phyloP scores from a whole-genome alignment of 768 basidiomycete species.

The Pulveroboletus sp. region DNA sequence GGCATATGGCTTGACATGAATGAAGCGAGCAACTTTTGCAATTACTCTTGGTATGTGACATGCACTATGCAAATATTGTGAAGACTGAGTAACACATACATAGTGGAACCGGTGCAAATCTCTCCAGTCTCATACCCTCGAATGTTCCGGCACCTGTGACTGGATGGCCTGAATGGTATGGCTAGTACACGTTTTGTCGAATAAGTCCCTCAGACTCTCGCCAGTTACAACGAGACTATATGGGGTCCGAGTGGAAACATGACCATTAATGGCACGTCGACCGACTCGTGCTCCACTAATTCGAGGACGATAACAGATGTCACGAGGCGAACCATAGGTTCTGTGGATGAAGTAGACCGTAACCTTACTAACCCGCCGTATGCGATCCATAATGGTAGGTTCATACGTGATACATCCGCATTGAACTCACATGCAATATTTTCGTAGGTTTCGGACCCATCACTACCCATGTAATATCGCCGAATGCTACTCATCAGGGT shows the following conservation, averaged over 20 bases:
- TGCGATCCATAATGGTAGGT: slow-evolving; percentile 64
- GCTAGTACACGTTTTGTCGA: not conserved
- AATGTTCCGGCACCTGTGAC: no score
- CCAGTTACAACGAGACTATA: slow-evolving; percentile 60
- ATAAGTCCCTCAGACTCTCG: slow-evolving; percentile 29
- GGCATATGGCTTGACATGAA: slow-evolving; percentile 74
- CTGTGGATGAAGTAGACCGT: slow-evolving; percentile 41
- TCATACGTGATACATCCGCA: not conserved
- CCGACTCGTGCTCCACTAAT: slow-evolving; percentile 35
- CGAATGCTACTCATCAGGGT: slow-evolving; percentile 64
- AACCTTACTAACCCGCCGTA: slow-evolving; percentile 62
- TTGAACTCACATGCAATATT: not conserved
- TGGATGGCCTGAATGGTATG: slow-evolving; percentile 63
- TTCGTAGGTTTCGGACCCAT: slow-evolving; percentile 48
- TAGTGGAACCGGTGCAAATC: slow-evolving; percentile 50
- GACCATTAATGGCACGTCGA: slow-evolving; percentile 60
- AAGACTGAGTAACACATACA: not conserved
- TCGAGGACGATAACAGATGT: slow-evolving; percentile 10
- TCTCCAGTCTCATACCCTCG: slow-evolving; percentile 35
- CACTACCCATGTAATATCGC: slow-evolving; percentile 53
- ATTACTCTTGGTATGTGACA: slow-evolving; percentile 47
- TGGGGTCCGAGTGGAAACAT: slow-evolving; percentile 72
- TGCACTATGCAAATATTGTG: not conserved
- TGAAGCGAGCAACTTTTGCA: slow-evolving; percentile 60
- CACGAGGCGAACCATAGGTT: slow-evolving; percentile 43